Conservation (phyloP, 2,329 filamentous ascomycete species). For the Fusarium poae region DNA sequence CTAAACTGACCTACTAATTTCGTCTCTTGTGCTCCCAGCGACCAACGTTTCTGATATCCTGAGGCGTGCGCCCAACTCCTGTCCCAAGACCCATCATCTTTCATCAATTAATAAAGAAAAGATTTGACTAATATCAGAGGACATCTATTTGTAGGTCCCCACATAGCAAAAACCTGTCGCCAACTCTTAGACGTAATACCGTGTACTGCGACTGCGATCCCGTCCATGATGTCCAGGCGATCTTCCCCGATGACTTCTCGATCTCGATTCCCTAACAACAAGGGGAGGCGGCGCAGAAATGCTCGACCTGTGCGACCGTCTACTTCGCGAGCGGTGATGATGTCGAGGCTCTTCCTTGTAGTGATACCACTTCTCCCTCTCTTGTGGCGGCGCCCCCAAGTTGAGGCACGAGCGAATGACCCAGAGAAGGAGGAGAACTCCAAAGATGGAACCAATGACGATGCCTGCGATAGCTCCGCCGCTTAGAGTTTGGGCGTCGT, state of each 20-base stretch:
- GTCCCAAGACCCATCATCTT: not conserved
- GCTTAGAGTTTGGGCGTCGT: slow-evolving; percentile 49
- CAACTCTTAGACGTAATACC: slow-evolving; percentile 35
- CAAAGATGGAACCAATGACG: slow-evolving; percentile 29
- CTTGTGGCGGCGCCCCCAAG: slow-evolving; percentile 54
- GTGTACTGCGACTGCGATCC: slow-evolving; percentile 33
- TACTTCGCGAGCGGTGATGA: slow-evolving; percentile 44
- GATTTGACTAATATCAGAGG: no score
- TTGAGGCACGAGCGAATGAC: slow-evolving; percentile 61
- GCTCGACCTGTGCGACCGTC: slow-evolving; percentile 42
- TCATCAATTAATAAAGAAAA: not conserved
- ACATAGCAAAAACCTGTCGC: not conserved
- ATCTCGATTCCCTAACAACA: slow-evolving; percentile 38
- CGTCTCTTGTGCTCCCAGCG: no score
- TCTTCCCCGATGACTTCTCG: slow-evolving; percentile 34
- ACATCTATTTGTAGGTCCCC: not conserved
- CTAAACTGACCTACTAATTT: no score
- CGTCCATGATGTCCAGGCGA: slow-evolving; percentile 38
- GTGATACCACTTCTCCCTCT: slow-evolving; percentile 53
- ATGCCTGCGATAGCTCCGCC: slow-evolving; percentile 59
- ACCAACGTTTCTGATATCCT: no score
- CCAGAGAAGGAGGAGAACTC: slow-evolving; percentile 59
- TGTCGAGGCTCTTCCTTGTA: slow-evolving; percentile 46
- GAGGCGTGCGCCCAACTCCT: slow-evolving; percentile 2
- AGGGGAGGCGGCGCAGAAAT: slow-evolving; percentile 46